Percentiles rank a stretch among this genome's conserved stretches.
Conservation (phyloP, 257 asterid genomes). For the Gentiana dahurica region DNA sequence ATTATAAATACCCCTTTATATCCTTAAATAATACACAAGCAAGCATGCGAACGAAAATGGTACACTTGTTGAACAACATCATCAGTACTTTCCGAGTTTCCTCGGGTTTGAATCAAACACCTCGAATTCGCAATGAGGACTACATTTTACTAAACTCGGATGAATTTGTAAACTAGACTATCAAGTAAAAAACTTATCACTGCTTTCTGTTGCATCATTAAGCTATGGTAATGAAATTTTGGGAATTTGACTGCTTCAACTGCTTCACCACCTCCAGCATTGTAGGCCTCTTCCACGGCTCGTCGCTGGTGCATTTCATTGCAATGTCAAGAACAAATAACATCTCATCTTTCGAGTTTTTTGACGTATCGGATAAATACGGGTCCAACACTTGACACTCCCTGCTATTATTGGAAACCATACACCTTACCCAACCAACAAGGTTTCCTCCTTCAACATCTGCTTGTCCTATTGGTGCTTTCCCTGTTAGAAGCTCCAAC, state of each 20-base stretch:
- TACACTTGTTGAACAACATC: too few relatives aligned
- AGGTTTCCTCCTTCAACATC: conserved; percentile 82
- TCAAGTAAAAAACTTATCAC: too few relatives aligned
- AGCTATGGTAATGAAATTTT: background rate
- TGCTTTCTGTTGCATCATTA: too few relatives aligned
- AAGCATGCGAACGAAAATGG: too few relatives aligned
- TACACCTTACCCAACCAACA: conserved; percentile 82
- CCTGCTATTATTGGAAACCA: conserved; percentile 34
- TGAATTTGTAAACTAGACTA: too few relatives aligned
- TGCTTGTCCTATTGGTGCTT: conserved; percentile 55
- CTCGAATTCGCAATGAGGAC: too few relatives aligned
- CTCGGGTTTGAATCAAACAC: too few relatives aligned
- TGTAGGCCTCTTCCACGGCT: conserved; percentile 64
- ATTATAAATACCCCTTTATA: too few relatives aligned
- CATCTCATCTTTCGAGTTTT: conserved; percentile 38
- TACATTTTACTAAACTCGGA: too few relatives aligned
- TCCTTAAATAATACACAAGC: too few relatives aligned
- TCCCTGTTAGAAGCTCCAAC: conserved; percentile 68
- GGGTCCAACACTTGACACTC: conserved; percentile 34
- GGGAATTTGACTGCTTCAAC: conserved; percentile 29
- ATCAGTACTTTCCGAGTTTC: too few relatives aligned
- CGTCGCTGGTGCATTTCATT: conserved; percentile 52
- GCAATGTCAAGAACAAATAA: conserved; percentile 46
- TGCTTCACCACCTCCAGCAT: conserved; percentile 64
- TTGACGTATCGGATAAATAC: conserved; percentile 7